Base-by-base conservation (phyloP, 2,329 filamentous ascomycete species). In the Epichloe festucae region DNA sequence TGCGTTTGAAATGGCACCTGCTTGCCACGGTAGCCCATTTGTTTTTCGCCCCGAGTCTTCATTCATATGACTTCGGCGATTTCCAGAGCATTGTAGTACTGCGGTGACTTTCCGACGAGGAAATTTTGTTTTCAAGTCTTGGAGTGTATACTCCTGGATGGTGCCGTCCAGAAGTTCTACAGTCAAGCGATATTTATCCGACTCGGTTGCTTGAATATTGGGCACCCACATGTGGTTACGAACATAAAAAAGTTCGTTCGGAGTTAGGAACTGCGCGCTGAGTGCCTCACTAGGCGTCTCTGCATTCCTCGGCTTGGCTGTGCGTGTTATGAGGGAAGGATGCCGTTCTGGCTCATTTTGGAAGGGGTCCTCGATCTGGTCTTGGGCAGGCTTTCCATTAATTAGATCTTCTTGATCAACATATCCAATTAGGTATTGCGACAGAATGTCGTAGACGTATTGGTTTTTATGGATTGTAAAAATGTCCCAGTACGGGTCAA, bases 401-500 rank as follows among this genome's bases (percentile, higher is more conserved):
- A 76, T 65, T 2, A 85, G 71, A 58, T 86, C 82, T 10, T 67
- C 70, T 1, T 66, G 64, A 55, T 85, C 75, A 3, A 86, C 72
- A 46, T 74, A 75, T 31, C 82, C 82, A 46, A 86, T 80, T 27
- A 76, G 68, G 59, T 81, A 86, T 57, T 80, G 74, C n/a, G 78
- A 72, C 0, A 86, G 69, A 41, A 85, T 82, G 48, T 84, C 78
- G 53, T 75, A 74, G 5, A 85, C 80, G 54, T 85, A 78, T 42
- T 78, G 71, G 17, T 75, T 73, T 62, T 85, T 81, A 68, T 86
- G 82, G 53, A 85, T 85, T 46, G 75, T 72, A 61, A 86, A 86
- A 50, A 86, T 83, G 53, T 84, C 71, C 82, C 82, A 86, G 65
- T 84, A 85, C 0, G 77, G 75, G 49, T 86, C 82, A 48, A 86